phyloP scores from a whole-genome alignment of 2,329 filamentous ascomycete genomes.

The Xylaria multiplex region DNA sequence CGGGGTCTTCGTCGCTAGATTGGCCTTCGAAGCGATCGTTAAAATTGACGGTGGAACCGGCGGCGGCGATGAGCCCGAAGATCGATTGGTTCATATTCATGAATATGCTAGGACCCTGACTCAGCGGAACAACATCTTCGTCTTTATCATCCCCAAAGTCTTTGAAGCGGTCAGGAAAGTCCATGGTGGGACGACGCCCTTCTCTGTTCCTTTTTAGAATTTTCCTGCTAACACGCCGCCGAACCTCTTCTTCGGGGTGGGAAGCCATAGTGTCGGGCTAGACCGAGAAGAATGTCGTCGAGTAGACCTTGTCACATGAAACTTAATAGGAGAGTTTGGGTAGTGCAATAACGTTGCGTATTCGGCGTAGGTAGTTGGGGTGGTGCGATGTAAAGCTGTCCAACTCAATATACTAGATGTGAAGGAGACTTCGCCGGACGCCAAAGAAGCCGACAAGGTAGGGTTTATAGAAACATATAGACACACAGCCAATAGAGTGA shows the following conservation, averaged over 20 bases:
- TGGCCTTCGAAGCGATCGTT: slow-evolving; percentile 80
- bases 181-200: slow-evolving; percentile 54
- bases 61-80: slow-evolving; percentile 90
- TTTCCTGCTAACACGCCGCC: slow-evolving; percentile 54
- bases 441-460: slow-evolving; percentile 20
- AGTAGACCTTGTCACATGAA: slow-evolving; percentile 26
- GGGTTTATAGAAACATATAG: slow-evolving; percentile 11
- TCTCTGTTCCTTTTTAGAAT: slow-evolving; percentile 58
- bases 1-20: slow-evolving; percentile 79
- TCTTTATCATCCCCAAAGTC: slow-evolving; percentile 60
- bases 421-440: slow-evolving; percentile 13
- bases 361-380: slow-evolving; percentile 28
- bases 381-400: slow-evolving; percentile 22
- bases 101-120: slow-evolving; percentile 60
- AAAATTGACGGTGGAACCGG: slow-evolving; percentile 84
- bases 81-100: slow-evolving; percentile 93
- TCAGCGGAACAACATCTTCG: slow-evolving; percentile 58
- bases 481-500: slow-evolving; percentile 17
- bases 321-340: slow-evolving; percentile 4
- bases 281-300: not conserved
- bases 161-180: slow-evolving; percentile 65
- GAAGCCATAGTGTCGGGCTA: slow-evolving; percentile 41
- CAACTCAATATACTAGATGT: slow-evolving; percentile 1
- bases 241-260: slow-evolving; percentile 51
- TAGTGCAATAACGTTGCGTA: slow-evolving; percentile 8